Percentiles rank a stretch among this genome's conserved stretches.
phyloP scores from a whole-genome alignment of 2,329 filamentous ascomycete species.

The Colletotrichum sp. region DNA sequence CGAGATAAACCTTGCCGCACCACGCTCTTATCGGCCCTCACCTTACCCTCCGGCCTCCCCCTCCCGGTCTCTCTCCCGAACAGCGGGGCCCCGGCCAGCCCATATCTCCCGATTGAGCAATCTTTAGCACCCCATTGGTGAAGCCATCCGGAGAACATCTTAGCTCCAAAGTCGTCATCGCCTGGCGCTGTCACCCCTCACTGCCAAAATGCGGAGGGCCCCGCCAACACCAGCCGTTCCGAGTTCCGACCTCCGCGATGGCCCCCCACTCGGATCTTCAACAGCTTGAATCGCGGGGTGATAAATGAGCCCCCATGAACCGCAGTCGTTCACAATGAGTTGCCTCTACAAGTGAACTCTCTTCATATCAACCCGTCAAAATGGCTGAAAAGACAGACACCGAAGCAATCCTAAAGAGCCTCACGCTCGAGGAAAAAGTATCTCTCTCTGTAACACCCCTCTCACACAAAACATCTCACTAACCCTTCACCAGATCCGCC shows the following conservation, averaged over 20 bases:
- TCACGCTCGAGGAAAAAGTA: slow-evolving; percentile 35
- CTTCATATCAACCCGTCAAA: neutral
- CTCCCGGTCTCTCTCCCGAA: neutral
- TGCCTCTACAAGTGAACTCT: neutral
- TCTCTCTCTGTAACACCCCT: neutral
- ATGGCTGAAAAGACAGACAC: slow-evolving; percentile 17
- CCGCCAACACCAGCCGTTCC: neutral
- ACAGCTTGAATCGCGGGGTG: neutral
- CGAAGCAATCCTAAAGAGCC: slow-evolving; percentile 29
- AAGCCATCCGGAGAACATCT: neutral
- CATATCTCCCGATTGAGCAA: neutral
- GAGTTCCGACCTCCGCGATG: slow-evolving; percentile 13
- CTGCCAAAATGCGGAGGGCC: neutral
- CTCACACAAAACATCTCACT: neutral
- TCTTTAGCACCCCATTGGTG: neutral
- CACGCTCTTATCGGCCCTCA: neutral
- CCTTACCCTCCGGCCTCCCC: neutral
- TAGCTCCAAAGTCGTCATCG: neutral
- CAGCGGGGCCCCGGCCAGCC: neutral
- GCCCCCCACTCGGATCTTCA: neutral
- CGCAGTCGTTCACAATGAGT: neutral
- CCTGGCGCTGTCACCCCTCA: neutral
- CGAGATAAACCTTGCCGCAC: neutral
- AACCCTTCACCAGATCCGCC: slow-evolving; percentile 5
- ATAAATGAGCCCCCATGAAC: neutral